phyloP scores from a whole-genome alignment of 345 rosid genomes.

The Syzygium jambos region DNA sequence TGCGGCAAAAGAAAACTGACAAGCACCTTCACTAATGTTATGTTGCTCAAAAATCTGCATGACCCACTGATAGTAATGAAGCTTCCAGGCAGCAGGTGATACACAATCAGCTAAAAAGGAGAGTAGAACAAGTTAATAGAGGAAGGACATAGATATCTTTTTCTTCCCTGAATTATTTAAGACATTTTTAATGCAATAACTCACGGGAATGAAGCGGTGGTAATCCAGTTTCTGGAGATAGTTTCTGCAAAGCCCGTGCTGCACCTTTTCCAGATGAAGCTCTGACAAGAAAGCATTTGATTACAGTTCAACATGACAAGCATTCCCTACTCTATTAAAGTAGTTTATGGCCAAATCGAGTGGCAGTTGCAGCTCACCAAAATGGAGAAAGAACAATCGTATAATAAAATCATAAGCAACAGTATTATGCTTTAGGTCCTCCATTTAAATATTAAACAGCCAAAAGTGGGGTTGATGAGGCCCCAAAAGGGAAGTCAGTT shows the following conservation, averaged over 20 bases:
- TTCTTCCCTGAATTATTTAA: not conserved
- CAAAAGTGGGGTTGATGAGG: not conserved
- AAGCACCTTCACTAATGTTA: slow-evolving; percentile 81
- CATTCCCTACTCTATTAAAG: not conserved
- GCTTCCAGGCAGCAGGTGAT: slow-evolving; percentile 73
- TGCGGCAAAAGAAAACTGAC: slow-evolving; percentile 94
- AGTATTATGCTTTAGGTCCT: not conserved
- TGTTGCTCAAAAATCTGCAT: slow-evolving; percentile 96
- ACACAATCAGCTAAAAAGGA: slow-evolving; percentile 28
- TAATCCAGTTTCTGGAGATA: slow-evolving; percentile 63
- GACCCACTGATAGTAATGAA: slow-evolving; percentile 95
- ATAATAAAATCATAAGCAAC: not conserved
- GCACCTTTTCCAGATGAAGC: slow-evolving; percentile 91
- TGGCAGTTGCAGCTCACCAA: not conserved
- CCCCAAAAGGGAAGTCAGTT: not conserved
- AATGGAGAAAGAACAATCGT: not conserved
- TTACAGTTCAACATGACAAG: not conserved
- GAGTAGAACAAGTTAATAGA: not conserved
- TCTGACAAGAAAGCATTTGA: slow-evolving; percentile 19
- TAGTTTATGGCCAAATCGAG: not conserved
- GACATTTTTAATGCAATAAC: slow-evolving; percentile 12
- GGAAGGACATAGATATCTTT: not conserved
- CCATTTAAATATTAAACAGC: not conserved
- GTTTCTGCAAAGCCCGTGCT: slow-evolving; percentile 60
- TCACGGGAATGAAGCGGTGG: slow-evolving; percentile 54